phyloP scores from a whole-genome alignment of 1,284 basidiomycete species.

The Boletus sp. region DNA sequence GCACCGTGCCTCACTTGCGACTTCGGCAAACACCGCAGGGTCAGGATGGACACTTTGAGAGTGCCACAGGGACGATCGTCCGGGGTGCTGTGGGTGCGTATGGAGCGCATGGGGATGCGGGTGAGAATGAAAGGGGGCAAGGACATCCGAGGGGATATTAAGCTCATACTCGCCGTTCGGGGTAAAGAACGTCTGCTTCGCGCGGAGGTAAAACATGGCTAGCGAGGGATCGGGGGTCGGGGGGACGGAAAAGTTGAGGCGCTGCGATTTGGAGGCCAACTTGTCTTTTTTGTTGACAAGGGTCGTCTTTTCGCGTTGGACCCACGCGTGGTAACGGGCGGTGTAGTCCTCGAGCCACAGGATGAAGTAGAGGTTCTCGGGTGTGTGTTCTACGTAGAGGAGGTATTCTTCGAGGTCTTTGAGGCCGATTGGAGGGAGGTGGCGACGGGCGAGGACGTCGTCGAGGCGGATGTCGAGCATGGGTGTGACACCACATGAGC shows the following conservation, averaged over 20 bases:
- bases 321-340: slow-evolving; percentile 62
- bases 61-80: slow-evolving; percentile 29
- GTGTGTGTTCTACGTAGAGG: slow-evolving; percentile 68
- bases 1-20: slow-evolving; percentile 57
- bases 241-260: slow-evolving; percentile 36
- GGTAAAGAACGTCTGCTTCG: slow-evolving; percentile 77
- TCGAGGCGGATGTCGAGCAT: slow-evolving; percentile 64
- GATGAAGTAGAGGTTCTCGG: slow-evolving; percentile 77
- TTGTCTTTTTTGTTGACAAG: slow-evolving; percentile 36
- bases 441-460: slow-evolving; percentile 69
- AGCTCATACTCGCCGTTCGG: slow-evolving; percentile 71
- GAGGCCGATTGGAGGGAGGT: slow-evolving; percentile 73
- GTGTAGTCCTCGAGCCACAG: slow-evolving; percentile 76
- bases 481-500: slow-evolving; percentile 63
- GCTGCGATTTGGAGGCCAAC: slow-evolving; percentile 31
- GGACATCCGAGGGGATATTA: slow-evolving; percentile 64
- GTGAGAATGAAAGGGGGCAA: slow-evolving; percentile 59
- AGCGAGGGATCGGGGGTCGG: slow-evolving; percentile 56
- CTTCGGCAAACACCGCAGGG: slow-evolving; percentile 62
- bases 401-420: slow-evolving; percentile 85
- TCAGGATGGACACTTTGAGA: slow-evolving; percentile 54
- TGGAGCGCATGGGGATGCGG: slow-evolving; percentile 37
- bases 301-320: slow-evolving; percentile 44
- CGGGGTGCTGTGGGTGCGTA: slow-evolving; percentile 26
- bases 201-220: slow-evolving; percentile 72